Evolutionary conservation across 2,329 filamentous ascomycete species (phyloP).

Genomic region (Epichloe hybrida): DNA sequence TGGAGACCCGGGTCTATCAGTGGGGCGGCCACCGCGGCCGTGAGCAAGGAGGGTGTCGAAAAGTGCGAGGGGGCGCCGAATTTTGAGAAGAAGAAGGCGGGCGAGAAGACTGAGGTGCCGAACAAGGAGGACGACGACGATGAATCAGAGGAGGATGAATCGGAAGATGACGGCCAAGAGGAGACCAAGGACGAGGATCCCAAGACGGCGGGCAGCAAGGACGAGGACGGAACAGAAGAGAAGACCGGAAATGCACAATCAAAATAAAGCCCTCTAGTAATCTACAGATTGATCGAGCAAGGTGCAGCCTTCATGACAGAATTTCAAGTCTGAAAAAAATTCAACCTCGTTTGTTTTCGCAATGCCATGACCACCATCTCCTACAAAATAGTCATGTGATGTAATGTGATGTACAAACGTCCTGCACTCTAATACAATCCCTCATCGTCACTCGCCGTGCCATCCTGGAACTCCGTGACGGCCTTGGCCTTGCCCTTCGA

Average conservation of each 20-base stretch:
- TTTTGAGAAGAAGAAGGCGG: conserved; percentile 15
- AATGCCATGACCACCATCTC: background rate
- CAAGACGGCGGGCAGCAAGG: conserved; percentile 9
- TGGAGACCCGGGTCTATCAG: conserved; percentile 4
- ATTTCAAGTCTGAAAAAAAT: background rate
- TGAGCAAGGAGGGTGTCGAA: conserved; percentile 25
- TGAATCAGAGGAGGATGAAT: conserved; percentile 13
- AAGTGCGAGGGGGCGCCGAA: conserved; percentile 22
- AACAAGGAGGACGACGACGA: conserved; percentile 9
- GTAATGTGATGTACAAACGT: conserved; percentile 5
- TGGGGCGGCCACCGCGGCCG: conserved; percentile 12
- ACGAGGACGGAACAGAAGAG: conserved; percentile 6
- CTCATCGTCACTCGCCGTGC: conserved; percentile 42
- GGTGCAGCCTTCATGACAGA: background rate
- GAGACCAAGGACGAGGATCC: background rate
- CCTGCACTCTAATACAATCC: conserved; percentile 33
- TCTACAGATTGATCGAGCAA: background rate
- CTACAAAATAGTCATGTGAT: background rate
- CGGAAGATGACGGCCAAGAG: conserved; percentile 11
- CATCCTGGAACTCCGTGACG: conserved; percentile 36
- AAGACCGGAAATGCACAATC: conserved; percentile 5
- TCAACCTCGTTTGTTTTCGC: background rate
- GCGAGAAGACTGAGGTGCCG: conserved; percentile 9
- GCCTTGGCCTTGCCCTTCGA: conserved; percentile 46
- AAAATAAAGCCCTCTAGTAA: background rate